Evolutionary conservation across 305 asterid genomes (phyloP), one percentile per base, ranked within the genome.

Genomic region (Solanum hybrid): DNA sequence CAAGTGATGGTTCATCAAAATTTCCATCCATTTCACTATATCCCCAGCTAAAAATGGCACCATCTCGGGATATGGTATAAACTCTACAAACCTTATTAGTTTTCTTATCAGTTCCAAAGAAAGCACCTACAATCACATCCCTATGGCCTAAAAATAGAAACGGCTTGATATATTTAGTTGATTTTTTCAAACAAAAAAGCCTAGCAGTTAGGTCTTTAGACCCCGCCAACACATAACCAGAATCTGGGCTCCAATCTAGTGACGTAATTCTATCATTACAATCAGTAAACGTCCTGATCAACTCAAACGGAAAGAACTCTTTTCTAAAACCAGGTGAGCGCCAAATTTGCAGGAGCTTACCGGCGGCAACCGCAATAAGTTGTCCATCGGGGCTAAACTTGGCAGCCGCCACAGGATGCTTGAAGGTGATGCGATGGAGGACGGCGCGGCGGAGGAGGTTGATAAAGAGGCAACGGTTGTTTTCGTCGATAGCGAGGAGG

Each of bases 331-430:
- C 99, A 10, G 99, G 99, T 2, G 98, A 93, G 31, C 98, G 97
- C 99, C 99, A 97, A 71, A 97, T 89, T 92, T 97, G 98, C n/a
- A 97, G 93, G 37, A 95, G 94, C 91, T 96, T 97, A 37, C 99
- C 99, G 3, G 96, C 96, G 5, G 98, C 98, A 26, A 97, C 95
- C 4, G 99, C 99, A 27, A 97, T 96, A 77, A 95, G 90, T 17
- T 90, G 90, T 2, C 98, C 98, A 78, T 97, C 93, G 6, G 98
- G 98, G 87, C 99, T 95, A 93, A 97, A 97, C 37, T 96, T 94
- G 12, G 92, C 95, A 19, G 92, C 93, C 86, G 92, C 89, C 6
- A 97, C 98, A 1, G 94, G 92, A 36, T 94, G 95, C 90, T 97
- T 97, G 89, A 96, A 95, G 66, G 98, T 87, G 88, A 96, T 91